These are phyloP conservation scores for Exsudoporus frostii DNA, from an alignment of 768 basidiomycete species.

Conservation along the genomic window DNA sequence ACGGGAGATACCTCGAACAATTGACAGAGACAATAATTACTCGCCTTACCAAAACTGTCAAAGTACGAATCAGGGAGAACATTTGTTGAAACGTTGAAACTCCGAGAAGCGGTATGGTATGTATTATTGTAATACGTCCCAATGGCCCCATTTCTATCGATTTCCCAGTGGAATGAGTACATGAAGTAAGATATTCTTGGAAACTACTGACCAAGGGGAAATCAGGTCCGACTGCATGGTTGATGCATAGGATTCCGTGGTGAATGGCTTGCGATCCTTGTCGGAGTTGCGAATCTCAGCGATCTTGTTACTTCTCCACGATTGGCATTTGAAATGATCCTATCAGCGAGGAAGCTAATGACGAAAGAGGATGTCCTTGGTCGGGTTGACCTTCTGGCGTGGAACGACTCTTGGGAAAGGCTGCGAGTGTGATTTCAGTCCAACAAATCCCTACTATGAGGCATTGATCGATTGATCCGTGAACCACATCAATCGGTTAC, in stretches of 20 bases:
- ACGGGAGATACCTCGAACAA: background rate
- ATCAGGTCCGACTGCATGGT: too few species aligned
- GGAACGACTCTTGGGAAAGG: background rate
- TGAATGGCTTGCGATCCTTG: background rate
- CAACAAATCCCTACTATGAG: background rate
- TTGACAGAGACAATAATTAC: background rate
- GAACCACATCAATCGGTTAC: background rate
- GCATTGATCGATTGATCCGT: background rate
- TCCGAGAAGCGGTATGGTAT: background rate
- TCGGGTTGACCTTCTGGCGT: too few species aligned
- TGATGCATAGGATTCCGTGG: too few species aligned
- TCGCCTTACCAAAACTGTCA: background rate
- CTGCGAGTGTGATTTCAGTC: background rate
- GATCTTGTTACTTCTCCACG: background rate
- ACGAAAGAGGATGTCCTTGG: background rate
- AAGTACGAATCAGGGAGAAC: background rate
- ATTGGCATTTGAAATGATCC: background rate
- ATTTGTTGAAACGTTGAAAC: background rate
- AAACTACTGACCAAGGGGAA: too few species aligned
- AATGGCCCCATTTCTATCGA: too few species aligned
- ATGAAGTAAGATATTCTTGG: too few species aligned
- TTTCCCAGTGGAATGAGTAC: too few species aligned
- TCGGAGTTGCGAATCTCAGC: conserved; percentile 1
- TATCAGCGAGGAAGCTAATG: background rate
- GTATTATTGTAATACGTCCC: too few species aligned